These are phyloP conservation scores for Xylariaceae sp. DNA, from an alignment of 2,329 filamentous ascomycete genomes.

Conservation along the genomic window DNA sequence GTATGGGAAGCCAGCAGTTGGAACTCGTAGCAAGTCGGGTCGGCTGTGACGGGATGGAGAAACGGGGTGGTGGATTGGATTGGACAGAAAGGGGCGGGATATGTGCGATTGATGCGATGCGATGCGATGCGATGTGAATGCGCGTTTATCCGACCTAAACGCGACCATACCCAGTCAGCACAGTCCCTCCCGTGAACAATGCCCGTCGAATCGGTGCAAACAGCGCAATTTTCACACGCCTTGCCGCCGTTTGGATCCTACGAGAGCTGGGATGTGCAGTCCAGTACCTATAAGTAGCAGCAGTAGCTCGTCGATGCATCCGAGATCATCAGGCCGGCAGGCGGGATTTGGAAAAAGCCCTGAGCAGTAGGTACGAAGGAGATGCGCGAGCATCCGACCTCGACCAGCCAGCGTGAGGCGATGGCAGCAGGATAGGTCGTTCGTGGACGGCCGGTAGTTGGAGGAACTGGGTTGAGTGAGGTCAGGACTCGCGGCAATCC, in stretches of 20 bases:
- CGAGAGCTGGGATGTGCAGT: background rate
- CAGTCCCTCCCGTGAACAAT: background rate
- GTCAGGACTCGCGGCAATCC: background rate
- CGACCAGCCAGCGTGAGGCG: background rate
- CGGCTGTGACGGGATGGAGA: background rate
- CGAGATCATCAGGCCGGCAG: background rate
- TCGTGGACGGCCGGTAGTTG: background rate
- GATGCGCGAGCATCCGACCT: constrained; percentile 2
- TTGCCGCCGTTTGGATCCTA: background rate
- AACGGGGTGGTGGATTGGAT: background rate
- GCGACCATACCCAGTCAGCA: constrained; percentile 7
- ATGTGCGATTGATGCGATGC: constrained; percentile 1
- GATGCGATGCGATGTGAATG: constrained; percentile 4
- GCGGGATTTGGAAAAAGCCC: background rate
- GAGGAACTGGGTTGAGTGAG: background rate
- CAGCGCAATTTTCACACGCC: background rate
- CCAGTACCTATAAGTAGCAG: background rate
- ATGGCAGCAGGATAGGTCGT: background rate
- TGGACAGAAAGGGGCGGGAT: background rate
- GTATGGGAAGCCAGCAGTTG: background rate
- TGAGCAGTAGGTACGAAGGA: background rate
- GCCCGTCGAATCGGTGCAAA: background rate
- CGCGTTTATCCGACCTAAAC: constrained; percentile 3
- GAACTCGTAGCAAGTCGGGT: background rate
- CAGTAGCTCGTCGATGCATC: background rate